Percentiles rank a stretch among this genome's conserved stretches.
These are phyloP conservation scores for Paralagenidium karlingii DNA, from an alignment of 352 stramenopile genomes.

Conservation along the genomic window DNA sequence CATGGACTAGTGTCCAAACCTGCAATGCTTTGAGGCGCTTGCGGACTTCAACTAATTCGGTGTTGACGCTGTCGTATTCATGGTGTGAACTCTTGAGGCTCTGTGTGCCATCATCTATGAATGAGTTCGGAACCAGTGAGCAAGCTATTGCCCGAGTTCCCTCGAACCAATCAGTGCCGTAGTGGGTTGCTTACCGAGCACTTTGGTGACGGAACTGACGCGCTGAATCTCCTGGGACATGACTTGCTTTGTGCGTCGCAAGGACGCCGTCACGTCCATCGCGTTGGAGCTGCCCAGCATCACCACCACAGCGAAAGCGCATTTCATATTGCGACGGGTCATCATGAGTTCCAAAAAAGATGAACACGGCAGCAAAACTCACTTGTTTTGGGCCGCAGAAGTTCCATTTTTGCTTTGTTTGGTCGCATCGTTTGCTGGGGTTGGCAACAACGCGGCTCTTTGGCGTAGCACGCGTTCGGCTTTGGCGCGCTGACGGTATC, in stretches of 20 bases:
- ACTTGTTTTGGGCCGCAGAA: background rate
- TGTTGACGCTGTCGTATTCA: constrained; percentile 41
- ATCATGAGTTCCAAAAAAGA: background rate
- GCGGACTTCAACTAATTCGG: constrained; percentile 37
- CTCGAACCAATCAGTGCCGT: background rate
- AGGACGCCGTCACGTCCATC: constrained; percentile 39
- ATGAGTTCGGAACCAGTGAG: background rate
- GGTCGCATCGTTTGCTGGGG: constrained; percentile 1
- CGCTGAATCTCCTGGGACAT: constrained; percentile 67
- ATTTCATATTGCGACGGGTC: constrained; percentile 1
- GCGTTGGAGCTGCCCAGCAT: no score
- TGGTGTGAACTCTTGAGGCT: constrained; percentile 48
- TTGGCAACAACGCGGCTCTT: constrained; percentile 27
- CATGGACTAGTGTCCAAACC: constrained; percentile 5
- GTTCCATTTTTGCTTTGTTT: constrained; percentile 9
- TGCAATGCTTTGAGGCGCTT: constrained; percentile 43
- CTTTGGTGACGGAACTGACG: constrained; percentile 42
- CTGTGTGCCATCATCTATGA: constrained; percentile 29
- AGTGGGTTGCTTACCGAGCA: constrained; percentile 19
- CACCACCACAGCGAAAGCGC: no score
- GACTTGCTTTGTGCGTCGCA: constrained; percentile 49
- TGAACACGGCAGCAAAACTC: background rate
- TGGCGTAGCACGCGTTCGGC: constrained; percentile 36
- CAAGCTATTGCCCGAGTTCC: no score
- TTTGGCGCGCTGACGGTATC: constrained; percentile 52